These are phyloP conservation scores for Fusarium circinatum DNA, from an alignment of 2,329 filamentous ascomycete genomes.

Conservation along the genomic window DNA sequence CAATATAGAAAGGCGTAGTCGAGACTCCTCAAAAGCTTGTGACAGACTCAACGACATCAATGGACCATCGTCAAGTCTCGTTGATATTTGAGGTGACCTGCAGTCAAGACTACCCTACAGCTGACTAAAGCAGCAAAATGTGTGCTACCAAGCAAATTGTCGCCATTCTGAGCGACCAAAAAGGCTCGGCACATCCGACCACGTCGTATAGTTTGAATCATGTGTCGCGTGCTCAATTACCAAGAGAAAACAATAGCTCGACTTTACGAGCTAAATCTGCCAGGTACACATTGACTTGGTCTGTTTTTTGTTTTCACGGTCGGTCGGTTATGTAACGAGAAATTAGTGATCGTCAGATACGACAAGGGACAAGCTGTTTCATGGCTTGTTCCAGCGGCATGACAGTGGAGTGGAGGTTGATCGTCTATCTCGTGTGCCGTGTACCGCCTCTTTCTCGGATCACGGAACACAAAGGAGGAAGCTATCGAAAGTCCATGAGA, in stretches of 20 bases:
- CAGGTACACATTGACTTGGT: not conserved
- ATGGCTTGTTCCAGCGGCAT: not conserved
- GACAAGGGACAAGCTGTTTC: constrained; percentile 11
- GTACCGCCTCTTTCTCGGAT: not conserved
- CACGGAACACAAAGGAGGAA: not conserved
- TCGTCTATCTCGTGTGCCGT: constrained; percentile 16
- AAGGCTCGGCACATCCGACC: constrained; percentile 17
- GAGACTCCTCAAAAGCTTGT: no score
- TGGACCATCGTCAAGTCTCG: not conserved
- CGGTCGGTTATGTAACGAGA: not conserved
- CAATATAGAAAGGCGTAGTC: accelerated
- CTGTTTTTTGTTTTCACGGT: not conserved
- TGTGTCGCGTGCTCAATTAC: constrained; percentile 24
- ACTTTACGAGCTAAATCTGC: not conserved
- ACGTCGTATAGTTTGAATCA: not conserved
- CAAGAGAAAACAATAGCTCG: constrained; percentile 1
- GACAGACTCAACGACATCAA: not conserved
- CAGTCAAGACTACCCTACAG: not conserved
- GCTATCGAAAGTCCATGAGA: not conserved
- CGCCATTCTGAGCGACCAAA: not conserved
- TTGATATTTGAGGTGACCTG: not conserved
- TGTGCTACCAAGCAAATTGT: not conserved
- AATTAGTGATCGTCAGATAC: constrained; percentile 9
- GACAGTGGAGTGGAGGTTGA: not conserved
- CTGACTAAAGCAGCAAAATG: not conserved